phyloP scores from a whole-genome alignment of 768 basidiomycete genomes.

The Cystobasidium tubakii region DNA sequence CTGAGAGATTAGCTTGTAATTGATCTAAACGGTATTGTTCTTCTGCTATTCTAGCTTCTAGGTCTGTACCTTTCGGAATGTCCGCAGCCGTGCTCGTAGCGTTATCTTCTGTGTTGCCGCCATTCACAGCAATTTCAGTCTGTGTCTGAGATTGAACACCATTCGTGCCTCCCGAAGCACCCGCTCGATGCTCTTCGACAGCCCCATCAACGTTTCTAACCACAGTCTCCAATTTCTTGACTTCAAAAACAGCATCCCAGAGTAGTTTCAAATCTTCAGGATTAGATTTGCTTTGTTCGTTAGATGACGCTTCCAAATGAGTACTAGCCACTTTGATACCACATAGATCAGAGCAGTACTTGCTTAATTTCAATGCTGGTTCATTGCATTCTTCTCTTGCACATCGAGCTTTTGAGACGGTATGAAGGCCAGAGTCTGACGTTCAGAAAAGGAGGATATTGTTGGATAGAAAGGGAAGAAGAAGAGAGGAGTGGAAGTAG shows the following conservation, averaged over 20 bases:
- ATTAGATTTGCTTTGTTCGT: constrained; percentile 52
- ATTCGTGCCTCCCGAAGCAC: too few species aligned
- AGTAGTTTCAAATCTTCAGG: constrained; percentile 50
- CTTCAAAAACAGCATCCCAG: constrained; percentile 60
- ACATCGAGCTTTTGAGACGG: constrained; percentile 50
- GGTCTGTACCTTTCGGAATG: background rate
- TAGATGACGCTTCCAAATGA: constrained; percentile 54
- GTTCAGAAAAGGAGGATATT: background rate
- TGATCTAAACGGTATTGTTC: background rate
- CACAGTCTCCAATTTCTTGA: constrained; percentile 10
- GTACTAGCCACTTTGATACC: constrained; percentile 56
- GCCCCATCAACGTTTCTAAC: background rate
- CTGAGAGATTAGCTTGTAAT: background rate
- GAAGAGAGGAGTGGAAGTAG: background rate
- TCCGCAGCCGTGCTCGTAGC: background rate
- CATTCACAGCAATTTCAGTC: background rate
- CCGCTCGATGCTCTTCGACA: too few species aligned
- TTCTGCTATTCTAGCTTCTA: background rate
- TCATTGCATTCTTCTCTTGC: constrained; percentile 61
- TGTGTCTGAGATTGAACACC: background rate
- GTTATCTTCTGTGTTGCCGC: background rate
- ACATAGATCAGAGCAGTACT: constrained; percentile 86
- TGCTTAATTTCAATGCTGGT: constrained; percentile 73
- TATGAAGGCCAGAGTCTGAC: constrained; percentile 38
- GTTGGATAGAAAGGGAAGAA: background rate